These are phyloP conservation scores for Lentinula boryana DNA, from an alignment of 768 basidiomycete genomes.

Conservation along the genomic window DNA sequence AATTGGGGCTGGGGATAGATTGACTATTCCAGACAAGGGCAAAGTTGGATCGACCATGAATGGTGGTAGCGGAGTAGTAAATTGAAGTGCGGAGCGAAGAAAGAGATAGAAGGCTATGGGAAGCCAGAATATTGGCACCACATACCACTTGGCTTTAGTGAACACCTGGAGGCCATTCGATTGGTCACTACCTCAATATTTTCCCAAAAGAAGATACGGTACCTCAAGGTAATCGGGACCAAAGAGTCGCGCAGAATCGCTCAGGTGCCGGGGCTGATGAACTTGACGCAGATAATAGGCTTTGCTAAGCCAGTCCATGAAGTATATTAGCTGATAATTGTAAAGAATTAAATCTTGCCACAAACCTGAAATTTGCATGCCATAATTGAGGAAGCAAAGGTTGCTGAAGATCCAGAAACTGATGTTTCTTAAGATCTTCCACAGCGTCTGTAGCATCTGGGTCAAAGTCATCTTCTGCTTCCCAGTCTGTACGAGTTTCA, in stretches of 20 bases:
- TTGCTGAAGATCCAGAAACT: conserved; percentile 86
- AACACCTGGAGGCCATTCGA: conserved; percentile 40
- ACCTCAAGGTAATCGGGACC: conserved; percentile 80
- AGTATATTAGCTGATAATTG: not conserved
- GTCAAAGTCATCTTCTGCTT: conserved; percentile 82
- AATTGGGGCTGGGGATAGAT: conserved; percentile 46
- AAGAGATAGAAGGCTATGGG: conserved; percentile 81
- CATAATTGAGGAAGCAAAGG: conserved; percentile 86
- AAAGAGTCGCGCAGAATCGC: conserved; percentile 83
- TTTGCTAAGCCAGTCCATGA: conserved; percentile 46
- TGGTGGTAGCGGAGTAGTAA: conserved; percentile 61
- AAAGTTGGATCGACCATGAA: conserved; percentile 53
- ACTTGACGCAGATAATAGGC: conserved; percentile 95
- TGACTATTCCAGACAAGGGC: conserved; percentile 41
- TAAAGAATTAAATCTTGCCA: conserved; percentile 1
- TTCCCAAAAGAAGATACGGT: conserved; percentile 10
- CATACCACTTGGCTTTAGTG: conserved; percentile 89
- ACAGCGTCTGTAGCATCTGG: conserved; percentile 83
- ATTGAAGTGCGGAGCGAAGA: conserved; percentile 78
- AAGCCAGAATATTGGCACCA: conserved; percentile 87
- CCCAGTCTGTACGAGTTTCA: conserved; percentile 60
- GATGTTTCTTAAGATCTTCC: conserved; percentile 81
- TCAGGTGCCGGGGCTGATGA: conserved; percentile 89
- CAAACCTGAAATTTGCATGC: conserved; percentile 76
- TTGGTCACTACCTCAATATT: not conserved